Evolutionary conservation across 2,329 filamentous ascomycete species (phyloP).

Genomic region (Aureobasidium lini): DNA sequence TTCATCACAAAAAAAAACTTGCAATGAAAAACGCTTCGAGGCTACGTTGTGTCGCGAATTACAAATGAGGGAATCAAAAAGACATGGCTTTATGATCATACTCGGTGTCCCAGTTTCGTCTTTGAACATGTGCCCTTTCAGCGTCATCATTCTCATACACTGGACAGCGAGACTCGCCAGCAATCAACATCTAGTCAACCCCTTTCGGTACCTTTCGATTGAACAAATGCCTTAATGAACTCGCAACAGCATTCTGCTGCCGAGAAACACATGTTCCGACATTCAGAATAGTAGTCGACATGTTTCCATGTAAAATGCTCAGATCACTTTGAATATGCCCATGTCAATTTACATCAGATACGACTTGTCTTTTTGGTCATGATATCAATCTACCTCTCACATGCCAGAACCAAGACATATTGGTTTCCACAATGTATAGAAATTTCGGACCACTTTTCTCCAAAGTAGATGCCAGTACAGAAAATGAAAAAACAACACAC

Average conservation of each 20-base stretch:
- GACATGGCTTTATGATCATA: constrained; percentile 14
- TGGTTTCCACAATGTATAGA: neutral
- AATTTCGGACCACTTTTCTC: neutral
- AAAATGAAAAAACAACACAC: neutral
- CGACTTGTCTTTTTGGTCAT: neutral
- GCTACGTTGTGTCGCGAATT: constrained; percentile 13
- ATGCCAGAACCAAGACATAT: neutral
- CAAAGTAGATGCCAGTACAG: neutral
- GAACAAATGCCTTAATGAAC: too few relatives aligned
- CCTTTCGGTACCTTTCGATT: too few relatives aligned
- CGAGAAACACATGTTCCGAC: too few relatives aligned
- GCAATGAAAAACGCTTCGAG: constrained; percentile 13
- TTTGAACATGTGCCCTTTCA: neutral
- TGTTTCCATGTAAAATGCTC: neutral
- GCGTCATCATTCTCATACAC: too few relatives aligned
- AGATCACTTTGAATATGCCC: neutral
- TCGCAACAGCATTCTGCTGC: too few relatives aligned
- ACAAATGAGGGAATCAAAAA: constrained; percentile 9
- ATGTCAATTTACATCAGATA: neutral
- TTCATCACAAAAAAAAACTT: constrained; percentile 10
- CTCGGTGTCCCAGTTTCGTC: neutral
- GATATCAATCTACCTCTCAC: neutral
- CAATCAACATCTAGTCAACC: too few relatives aligned
- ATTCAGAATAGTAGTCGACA: neutral
- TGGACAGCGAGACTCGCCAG: too few relatives aligned